A percentile compares a stretch with the other conserved stretches of the same genome.
These are phyloP conservation scores for Amylocarpus encephaloides DNA, from an alignment of 2,329 filamentous ascomycete genomes.

Conservation along the genomic window DNA sequence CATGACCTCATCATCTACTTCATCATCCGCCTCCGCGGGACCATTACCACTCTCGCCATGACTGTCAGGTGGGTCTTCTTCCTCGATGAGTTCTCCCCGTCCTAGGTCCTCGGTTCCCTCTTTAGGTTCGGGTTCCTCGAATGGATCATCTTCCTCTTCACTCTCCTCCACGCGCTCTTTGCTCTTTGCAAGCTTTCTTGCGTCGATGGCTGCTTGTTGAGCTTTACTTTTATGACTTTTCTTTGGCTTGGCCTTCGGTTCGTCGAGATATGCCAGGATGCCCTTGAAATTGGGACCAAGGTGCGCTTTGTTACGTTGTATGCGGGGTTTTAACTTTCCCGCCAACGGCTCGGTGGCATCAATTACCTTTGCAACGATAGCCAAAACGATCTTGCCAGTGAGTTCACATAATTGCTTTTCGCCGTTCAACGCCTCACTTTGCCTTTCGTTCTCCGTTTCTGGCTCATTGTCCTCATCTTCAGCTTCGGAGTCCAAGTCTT, in stretches of 20 bases:
- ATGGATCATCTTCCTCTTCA: slow-evolving; percentile 34
- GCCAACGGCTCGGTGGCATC: slow-evolving; percentile 55
- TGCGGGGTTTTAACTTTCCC: slow-evolving; percentile 60
- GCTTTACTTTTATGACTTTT: slow-evolving; percentile 34
- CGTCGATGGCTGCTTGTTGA: slow-evolving; percentile 37
- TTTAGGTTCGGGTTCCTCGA: slow-evolving; percentile 46
- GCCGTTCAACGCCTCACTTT: slow-evolving; percentile 63
- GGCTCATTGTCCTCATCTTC: slow-evolving; percentile 53
- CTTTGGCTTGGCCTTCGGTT: slow-evolving; percentile 47
- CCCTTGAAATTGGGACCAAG: slow-evolving; percentile 83
- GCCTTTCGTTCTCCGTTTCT: slow-evolving; percentile 50
- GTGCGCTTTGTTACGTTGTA: slow-evolving; percentile 72
- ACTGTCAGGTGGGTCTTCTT: slow-evolving; percentile 37
- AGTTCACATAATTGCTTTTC: slow-evolving; percentile 84
- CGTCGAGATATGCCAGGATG: slow-evolving; percentile 73
- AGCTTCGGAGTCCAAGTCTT: slow-evolving; percentile 56
- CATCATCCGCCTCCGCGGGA: slow-evolving; percentile 23
- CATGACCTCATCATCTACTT: slow-evolving; percentile 35
- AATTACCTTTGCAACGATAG: slow-evolving; percentile 67
- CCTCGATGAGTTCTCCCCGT: slow-evolving; percentile 45
- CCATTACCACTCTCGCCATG: slow-evolving; percentile 36
- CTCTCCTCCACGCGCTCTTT: slow-evolving; percentile 28
- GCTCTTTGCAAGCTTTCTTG: slow-evolving; percentile 38
- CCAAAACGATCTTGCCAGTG: slow-evolving; percentile 76
- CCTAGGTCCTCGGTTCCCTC: slow-evolving; percentile 55